Base-by-base conservation (phyloP, 192 early-diverging fungal genomes). In the Entophlyctis luteolus region DNA sequence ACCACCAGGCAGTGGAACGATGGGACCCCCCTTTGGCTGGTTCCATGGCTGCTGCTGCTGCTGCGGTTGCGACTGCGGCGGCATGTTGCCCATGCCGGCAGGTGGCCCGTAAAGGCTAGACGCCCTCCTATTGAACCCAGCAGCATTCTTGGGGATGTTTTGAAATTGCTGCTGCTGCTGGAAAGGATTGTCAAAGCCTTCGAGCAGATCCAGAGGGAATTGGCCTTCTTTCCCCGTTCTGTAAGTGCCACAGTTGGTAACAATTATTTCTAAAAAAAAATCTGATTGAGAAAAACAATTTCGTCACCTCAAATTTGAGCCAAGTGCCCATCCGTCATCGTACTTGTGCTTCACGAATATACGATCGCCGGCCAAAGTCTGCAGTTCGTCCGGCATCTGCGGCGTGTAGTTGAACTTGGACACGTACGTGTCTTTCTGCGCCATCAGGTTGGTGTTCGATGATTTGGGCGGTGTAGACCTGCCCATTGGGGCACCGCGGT, bases 311-410 rank as follows among this genome's bases (percentile, higher is more conserved):
- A 33, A 10, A 34, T 63, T 63, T 10, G 49, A 20, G 6, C 60
- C 60, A 2, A 18, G 49, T 25, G 25, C 60, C 47, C 47, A 63
- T 33, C 58, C 78, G 65, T 84, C 82, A 45, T 81, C 79, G 52
- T 79, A 84, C 35, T 55, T 68, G 47, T 56, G 53, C 34, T 79
- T 76, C 25, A 84, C 65, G 28, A 79, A 58, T 12, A 84, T 65
- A 22, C 49, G 50, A 55, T 82, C 82, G 33, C 77, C 77, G 0
- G 35, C 50, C 6, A 20, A 25, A 8, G 33, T n/a, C 35, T 22
- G 28, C 1, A 66, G 16, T 66, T 66, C 63, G 27, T 66, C 63
- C n/a, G 23, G 14, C 35, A 16, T 12, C 25, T 66, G 16, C 6
- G 63, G 63, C 50, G 6, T 52, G 8, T 59, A 59, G 27, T 59